A percentile compares a stretch with the other conserved stretches of the same genome.
phyloP scores from a whole-genome alignment of 768 basidiomycete species.

The Suillus plorans region DNA sequence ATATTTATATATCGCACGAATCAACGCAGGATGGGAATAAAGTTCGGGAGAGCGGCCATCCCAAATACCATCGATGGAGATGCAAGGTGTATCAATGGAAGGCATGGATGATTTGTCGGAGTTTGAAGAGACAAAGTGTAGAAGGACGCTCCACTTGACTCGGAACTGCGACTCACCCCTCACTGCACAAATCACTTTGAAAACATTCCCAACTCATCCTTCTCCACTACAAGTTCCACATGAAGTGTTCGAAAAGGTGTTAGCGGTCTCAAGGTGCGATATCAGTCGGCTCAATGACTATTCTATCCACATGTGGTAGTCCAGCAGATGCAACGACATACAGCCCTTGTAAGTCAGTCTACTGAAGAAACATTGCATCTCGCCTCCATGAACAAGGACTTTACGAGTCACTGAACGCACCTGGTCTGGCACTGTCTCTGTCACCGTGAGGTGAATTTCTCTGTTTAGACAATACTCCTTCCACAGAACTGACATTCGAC shows the following conservation, averaged over 20 bases:
- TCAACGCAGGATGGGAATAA: too few species aligned
- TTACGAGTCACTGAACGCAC: not conserved
- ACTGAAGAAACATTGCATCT: not conserved
- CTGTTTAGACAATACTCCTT: not conserved
- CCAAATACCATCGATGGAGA: too few species aligned
- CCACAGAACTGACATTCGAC: slow-evolving; percentile 8
- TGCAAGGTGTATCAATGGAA: too few species aligned
- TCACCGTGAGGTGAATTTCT: slow-evolving; percentile 68
- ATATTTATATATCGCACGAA: too few species aligned
- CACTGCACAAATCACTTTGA: not conserved
- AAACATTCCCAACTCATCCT: not conserved
- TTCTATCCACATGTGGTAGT: not conserved
- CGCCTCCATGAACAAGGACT: not conserved
- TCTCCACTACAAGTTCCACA: not conserved
- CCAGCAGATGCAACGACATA: not conserved
- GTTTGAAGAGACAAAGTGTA: too few species aligned
- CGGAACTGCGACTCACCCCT: not conserved
- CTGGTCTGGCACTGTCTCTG: slow-evolving; percentile 94
- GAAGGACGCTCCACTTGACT: too few species aligned
- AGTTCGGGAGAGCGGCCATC: too few species aligned
- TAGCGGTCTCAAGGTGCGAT: not conserved
- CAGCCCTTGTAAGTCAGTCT: not conserved
- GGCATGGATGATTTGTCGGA: too few species aligned
- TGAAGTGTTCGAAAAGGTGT: not conserved
- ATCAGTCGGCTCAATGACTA: not conserved